These are phyloP conservation scores for Glomus cerebriforme DNA, from an alignment of 192 early-diverging fungal species.

Conservation along the genomic window DNA sequence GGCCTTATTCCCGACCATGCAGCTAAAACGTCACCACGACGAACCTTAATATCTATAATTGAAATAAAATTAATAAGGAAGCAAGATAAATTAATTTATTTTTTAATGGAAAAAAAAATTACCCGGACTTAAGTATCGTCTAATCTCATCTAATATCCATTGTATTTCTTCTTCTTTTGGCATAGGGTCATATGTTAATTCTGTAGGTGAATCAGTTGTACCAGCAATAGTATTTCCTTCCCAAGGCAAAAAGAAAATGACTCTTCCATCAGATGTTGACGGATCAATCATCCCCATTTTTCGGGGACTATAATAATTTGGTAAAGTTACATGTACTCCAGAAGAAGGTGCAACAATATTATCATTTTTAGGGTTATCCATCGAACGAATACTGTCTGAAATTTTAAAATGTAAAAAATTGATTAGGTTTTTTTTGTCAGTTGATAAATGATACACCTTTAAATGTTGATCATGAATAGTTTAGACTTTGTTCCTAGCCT, in stretches of 20 bases:
- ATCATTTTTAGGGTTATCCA: conserved; percentile 75
- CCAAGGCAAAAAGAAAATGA: conserved; percentile 98
- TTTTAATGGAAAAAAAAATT: neutral
- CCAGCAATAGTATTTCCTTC: conserved; percentile 95
- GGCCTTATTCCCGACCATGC: conserved; percentile 99
- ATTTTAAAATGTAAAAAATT: neutral
- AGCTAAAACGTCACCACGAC: conserved; percentile 93
- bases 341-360: conserved; percentile 93
- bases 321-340: conserved; percentile 93
- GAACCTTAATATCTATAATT: conserved; percentile 86
- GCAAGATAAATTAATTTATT: neutral
- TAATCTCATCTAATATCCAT: conserved; percentile 94
- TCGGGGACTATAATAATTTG: conserved; percentile 91
- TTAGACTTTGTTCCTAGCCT: too few relatives aligned
- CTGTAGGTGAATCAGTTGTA: conserved; percentile 91
- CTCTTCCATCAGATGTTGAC: conserved; percentile 89
- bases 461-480: too few relatives aligned
- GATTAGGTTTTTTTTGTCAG: neutral
- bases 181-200: conserved; percentile 80
- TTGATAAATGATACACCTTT: too few relatives aligned
- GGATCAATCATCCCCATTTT: conserved; percentile 97
- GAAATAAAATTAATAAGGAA: neutral
- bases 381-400: conserved; percentile 81
- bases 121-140: conserved; percentile 81
- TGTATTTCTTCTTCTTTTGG: conserved; percentile 92